Conservation (phyloP, 2,329 filamentous ascomycete genomes). For the Tolypocladium sp. region DNA sequence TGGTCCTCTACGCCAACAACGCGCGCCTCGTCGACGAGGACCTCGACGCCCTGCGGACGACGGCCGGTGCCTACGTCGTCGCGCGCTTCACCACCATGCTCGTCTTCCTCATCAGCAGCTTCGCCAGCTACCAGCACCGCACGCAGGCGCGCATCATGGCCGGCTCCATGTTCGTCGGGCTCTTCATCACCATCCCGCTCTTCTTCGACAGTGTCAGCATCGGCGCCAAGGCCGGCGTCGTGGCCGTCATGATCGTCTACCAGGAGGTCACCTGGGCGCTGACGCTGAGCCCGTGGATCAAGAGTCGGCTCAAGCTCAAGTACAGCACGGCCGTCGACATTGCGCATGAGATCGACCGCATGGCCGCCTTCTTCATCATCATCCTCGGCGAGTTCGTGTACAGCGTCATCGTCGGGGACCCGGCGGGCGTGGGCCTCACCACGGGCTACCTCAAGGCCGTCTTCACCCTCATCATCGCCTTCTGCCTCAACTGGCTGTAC, state of each 20-base stretch:
- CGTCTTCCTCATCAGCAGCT: constrained; percentile 31
- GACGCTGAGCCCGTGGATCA: constrained; percentile 33
- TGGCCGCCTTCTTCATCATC: constrained; percentile 42
- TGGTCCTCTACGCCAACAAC: constrained; percentile 40
- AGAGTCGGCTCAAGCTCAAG: constrained; percentile 28
- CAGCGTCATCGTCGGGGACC: constrained; percentile 35
- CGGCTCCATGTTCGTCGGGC: constrained; percentile 27
- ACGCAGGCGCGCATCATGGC: constrained; percentile 34
- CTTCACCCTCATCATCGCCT: constrained; percentile 39
- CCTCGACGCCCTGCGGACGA: constrained; percentile 32
- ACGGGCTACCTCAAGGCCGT: constrained; percentile 31
- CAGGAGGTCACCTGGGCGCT: constrained; percentile 35
- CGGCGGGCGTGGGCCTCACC: constrained; percentile 34
- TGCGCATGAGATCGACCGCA: constrained; percentile 38
- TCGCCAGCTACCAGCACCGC: constrained; percentile 37
- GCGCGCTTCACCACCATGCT: constrained; percentile 31
- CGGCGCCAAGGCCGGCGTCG: constrained; percentile 29
- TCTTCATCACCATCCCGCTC: constrained; percentile 33
- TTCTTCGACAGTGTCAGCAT: constrained; percentile 31
- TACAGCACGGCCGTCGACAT: constrained; percentile 41
- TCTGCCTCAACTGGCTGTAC: constrained; percentile 41
- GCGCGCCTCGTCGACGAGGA: constrained; percentile 32
- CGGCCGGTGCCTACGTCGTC: constrained; percentile 35
- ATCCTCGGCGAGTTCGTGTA: constrained; percentile 42
- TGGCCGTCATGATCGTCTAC: constrained; percentile 29